Evolutionary conservation across 2,329 filamentous ascomycete species (phyloP).

Genomic region (Curvularia spicifera): DNA sequence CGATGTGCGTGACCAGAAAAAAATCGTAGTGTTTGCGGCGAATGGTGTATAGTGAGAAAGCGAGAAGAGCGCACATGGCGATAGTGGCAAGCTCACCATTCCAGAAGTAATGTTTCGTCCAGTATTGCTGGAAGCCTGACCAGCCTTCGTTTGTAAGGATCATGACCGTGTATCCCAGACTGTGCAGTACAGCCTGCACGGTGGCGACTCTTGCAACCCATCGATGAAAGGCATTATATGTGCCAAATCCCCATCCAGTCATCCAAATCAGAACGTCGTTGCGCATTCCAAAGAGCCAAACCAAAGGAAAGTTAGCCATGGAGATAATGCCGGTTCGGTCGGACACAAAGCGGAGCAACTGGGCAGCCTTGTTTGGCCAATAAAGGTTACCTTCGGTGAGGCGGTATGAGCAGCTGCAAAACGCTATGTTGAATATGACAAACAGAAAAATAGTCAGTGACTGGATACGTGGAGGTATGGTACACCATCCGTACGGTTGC

Average conservation of each 20-base stretch:
- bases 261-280: slow-evolving; percentile 71
- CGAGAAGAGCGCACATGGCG: slow-evolving; percentile 54
- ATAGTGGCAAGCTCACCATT: slow-evolving; percentile 55
- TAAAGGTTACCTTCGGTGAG: slow-evolving; percentile 57
- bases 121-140: slow-evolving; percentile 48
- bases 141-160: slow-evolving; percentile 49
- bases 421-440: slow-evolving; percentile 53
- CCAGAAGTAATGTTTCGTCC: slow-evolving; percentile 58
- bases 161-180: slow-evolving; percentile 63
- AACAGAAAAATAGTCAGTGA: slow-evolving; percentile 54
- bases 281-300: slow-evolving; percentile 71
- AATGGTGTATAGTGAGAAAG: slow-evolving; percentile 60
- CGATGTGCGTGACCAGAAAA: slow-evolving; percentile 54
- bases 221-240: slow-evolving; percentile 71
- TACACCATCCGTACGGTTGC: slow-evolving; percentile 52
- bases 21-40: slow-evolving; percentile 57
- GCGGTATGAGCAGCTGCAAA: slow-evolving; percentile 56
- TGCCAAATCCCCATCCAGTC: slow-evolving; percentile 72
- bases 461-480: slow-evolving; percentile 58
- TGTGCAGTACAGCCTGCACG: slow-evolving; percentile 67
- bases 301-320: slow-evolving; percentile 66
- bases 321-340: slow-evolving; percentile 70
- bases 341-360: slow-evolving; percentile 63
- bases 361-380: slow-evolving; percentile 42
- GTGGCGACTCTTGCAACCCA: slow-evolving; percentile 69